phyloP scores from a whole-genome alignment of 1,139 yeast genomes.

The Geotrichum candidum region DNA sequence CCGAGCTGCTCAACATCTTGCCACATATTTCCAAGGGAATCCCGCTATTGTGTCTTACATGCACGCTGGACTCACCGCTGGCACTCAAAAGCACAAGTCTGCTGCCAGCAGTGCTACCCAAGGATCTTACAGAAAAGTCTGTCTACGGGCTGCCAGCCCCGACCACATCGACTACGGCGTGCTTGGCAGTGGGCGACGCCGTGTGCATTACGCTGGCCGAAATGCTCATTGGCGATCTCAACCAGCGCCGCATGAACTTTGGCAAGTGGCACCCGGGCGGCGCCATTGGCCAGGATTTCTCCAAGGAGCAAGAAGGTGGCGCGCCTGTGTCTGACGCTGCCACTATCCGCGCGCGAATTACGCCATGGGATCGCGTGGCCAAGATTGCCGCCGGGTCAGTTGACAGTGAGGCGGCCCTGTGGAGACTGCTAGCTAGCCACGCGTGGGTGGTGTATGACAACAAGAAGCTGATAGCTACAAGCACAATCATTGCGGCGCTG shows the following conservation, averaged over 20 bases:
- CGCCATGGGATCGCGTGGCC: background rate
- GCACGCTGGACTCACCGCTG: constrained; percentile 45
- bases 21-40: constrained; percentile 52
- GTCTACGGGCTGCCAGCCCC: constrained; percentile 88
- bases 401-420: background rate
- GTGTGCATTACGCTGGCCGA: constrained; percentile 68
- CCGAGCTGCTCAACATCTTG: constrained; percentile 58
- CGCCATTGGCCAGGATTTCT: constrained; percentile 61
- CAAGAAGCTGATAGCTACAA: background rate
- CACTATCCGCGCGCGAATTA: background rate
- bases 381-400: background rate
- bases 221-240: constrained; percentile 51
- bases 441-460: background rate
- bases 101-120: constrained; percentile 59
- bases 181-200: constrained; percentile 74
- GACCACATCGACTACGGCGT: constrained; percentile 73
- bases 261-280: constrained; percentile 85
- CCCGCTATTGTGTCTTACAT: constrained; percentile 60
- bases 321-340: background rate
- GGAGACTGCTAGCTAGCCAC: background rate
- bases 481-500: background rate
- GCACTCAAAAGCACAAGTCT: constrained; percentile 46
- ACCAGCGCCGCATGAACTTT: constrained; percentile 51
- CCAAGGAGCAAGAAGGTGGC: constrained; percentile 9
- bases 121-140: constrained; percentile 50